Base-by-base conservation (phyloP, 176 grass and related monocot genomes). In the barley (Hordeum vulgare) region DNA sequence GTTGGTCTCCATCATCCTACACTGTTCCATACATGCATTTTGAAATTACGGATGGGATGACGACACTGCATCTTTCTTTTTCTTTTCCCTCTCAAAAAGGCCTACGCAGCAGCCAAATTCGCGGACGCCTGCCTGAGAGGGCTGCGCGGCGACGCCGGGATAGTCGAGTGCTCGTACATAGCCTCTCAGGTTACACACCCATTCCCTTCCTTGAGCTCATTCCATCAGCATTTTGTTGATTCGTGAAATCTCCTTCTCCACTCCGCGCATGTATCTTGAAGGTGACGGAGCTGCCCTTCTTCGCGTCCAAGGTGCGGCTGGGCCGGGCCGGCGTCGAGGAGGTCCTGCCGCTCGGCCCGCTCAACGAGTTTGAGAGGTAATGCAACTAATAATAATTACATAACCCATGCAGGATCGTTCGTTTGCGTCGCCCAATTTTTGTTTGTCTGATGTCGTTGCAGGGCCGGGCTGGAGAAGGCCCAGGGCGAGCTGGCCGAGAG, bases 241-340 rank as follows among this genome's bases (percentile, higher is more conserved):
- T 59, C 90, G 18, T 27, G 14, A 70, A 70, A 47, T 72, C 61
- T 35, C 34, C 3, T 35, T 7, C 34, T 31, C 9, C 20, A 8
- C 73, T 86, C 80, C 49, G 14, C 21, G 31, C 3, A n/a, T n/a
- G n/a, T 3, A 7, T 35, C 34, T 35, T 4, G 44, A 83, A 98
- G 92, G 92, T 95, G 79, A 98, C 95, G 3, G 88, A 95, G 79
- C 54, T 98, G 34, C 88, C 90, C 39, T 98, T 97, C 79, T 98
- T 98, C 81, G 86, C 92, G 74, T 87, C 95, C 47, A 94, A 91
- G 88, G 92, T 97, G 60, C 84, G 89, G 27, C 79, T 97, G 80
- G 88, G 90, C 25, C 78, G 90, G 27, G 11, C 4, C 37, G 95
- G 95, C 33, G 66, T 85, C 25, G 92, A 93, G 85, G 95, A 97